Evolutionary conservation across 2,329 filamentous ascomycete species (phyloP), one percentile per base, ranked within the genome.

Genomic region (Paraphoma chrysanthemicola): DNA sequence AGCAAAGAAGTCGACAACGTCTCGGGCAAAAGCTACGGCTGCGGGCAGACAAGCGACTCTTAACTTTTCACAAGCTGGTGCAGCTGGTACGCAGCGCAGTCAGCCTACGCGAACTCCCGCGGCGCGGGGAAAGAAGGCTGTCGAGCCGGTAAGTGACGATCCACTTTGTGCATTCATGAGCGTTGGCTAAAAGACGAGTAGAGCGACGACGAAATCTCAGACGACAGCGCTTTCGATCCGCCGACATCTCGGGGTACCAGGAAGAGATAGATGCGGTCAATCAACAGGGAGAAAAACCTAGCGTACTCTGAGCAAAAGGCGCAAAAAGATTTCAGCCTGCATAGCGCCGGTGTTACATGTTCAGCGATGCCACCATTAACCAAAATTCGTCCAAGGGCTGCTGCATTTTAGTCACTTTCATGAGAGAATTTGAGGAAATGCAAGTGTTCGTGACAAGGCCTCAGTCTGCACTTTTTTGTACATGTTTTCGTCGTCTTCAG

Each of bases 201-300:
- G 74, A 77, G 74, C 46, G 77, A 79, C 48, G 77, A 79, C 51
- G 77, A 78, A 51, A 78, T 79, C 16, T 76, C 73, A 6, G 76
- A 78, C 50, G 77, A 77, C 52, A 75, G 78, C 54, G 77, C 75
- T 16, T 79, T 79, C 49, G 77, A 79, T 48, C 72, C 77, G 1
- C 64, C 73, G 23, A 64, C 64, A 33, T 51, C 71, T 18, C 59
- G 72, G 16, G 53, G 49, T 38, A 70, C 65, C 7, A 63, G 73
- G 33, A 68, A 69, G 51, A 67, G 69, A 54, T 74, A 61, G 57
- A 44, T 23, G 23, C 23, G 23, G 23, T 23, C 23, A 42, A 9
- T 14, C 39, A 5, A 16, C 10, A 3, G 23, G 23, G 23, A 23
- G 23, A 23, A 23, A 23, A 23, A 23, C 23, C 3, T 5, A 23